Percentiles rank a stretch among this genome's conserved stretches.
phyloP scores from a whole-genome alignment of 176 grass and related monocot genomes.

The Avena insularis region DNA sequence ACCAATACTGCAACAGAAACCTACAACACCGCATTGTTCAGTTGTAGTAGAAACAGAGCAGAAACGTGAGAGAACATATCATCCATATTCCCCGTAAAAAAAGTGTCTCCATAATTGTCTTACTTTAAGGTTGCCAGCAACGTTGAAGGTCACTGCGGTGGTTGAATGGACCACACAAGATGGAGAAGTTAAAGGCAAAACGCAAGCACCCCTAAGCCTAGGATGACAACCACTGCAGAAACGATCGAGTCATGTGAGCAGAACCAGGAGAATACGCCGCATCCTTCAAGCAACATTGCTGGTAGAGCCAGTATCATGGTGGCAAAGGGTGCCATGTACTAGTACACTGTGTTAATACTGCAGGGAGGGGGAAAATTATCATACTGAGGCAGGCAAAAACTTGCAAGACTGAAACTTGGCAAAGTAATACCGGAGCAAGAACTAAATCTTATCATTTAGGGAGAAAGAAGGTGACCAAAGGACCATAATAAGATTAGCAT shows the following conservation, averaged over 20 bases:
- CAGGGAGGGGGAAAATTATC: neutral
- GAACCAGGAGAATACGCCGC: slow-evolving; percentile 82
- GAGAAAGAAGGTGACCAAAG: too few species aligned
- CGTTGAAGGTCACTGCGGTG: slow-evolving; percentile 95
- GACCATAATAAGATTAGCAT: too few species aligned
- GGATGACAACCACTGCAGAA: slow-evolving; percentile 69
- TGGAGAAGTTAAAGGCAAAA: slow-evolving; percentile 98
- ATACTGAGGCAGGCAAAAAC: too few species aligned
- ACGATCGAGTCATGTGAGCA: slow-evolving; percentile 71
- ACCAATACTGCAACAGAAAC: slow-evolving; percentile 90
- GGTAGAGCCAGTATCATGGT: slow-evolving; percentile 91
- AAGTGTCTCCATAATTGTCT: neutral
- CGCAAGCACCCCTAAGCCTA: slow-evolving; percentile 79
- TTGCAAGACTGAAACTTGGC: too few species aligned
- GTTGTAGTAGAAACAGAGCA: neutral
- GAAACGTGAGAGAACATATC: slow-evolving; percentile 8
- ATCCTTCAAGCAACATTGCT: slow-evolving; percentile 83
- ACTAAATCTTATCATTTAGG: too few species aligned
- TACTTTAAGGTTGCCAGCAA: slow-evolving; percentile 97
- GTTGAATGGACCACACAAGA: slow-evolving; percentile 98
- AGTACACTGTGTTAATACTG: slow-evolving; percentile 98
- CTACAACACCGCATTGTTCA: slow-evolving; percentile 37
- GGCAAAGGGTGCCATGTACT: slow-evolving; percentile 92
- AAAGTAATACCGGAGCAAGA: too few species aligned
- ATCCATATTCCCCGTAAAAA: too few species aligned